These are phyloP conservation scores for Cardamine chenopodiifolia DNA, from an alignment of 345 rosid genomes.

Conservation along the genomic window DNA sequence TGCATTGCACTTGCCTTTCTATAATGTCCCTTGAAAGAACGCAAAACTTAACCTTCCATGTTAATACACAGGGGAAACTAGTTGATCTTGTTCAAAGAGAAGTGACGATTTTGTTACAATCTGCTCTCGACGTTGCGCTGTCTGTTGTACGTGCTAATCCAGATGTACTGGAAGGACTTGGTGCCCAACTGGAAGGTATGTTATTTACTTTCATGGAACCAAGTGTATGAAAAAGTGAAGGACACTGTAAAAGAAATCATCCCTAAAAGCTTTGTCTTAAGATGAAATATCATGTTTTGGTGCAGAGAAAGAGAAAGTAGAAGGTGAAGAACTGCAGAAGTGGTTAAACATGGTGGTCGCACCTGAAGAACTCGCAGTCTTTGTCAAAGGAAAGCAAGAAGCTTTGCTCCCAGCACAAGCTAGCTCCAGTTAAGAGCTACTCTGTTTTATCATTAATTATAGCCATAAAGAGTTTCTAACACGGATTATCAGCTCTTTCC, in stretches of 20 bases:
- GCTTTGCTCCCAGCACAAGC: slow-evolving; percentile 56
- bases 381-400: slow-evolving; percentile 65
- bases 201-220: not conserved
- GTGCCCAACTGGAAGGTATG: slow-evolving; percentile 89
- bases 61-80: slow-evolving; percentile 73
- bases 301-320: slow-evolving; percentile 90
- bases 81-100: slow-evolving; percentile 93
- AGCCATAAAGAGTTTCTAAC: slow-evolving; percentile 31
- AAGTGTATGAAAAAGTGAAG: not conserved
- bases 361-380: slow-evolving; percentile 69
- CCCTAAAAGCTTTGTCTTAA: not conserved
- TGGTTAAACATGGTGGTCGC: slow-evolving; percentile 88
- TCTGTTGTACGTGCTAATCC: slow-evolving; percentile 85
- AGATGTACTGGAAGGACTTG: slow-evolving; percentile 87
- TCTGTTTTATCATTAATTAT: slow-evolving; percentile 5
- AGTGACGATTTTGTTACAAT: slow-evolving; percentile 75
- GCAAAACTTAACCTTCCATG: not conserved
- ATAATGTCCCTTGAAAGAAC: slow-evolving; percentile 1
- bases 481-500: slow-evolving; percentile 5
- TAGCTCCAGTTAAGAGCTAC: slow-evolving; percentile 37
- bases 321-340: slow-evolving; percentile 84
- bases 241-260: not conserved
- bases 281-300: slow-evolving; percentile 22
- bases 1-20: not conserved
- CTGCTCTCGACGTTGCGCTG: slow-evolving; percentile 76